Evolutionary conservation across 2,329 filamentous ascomycete genomes (phyloP).

Genomic region (Penicillium frequentans): DNA sequence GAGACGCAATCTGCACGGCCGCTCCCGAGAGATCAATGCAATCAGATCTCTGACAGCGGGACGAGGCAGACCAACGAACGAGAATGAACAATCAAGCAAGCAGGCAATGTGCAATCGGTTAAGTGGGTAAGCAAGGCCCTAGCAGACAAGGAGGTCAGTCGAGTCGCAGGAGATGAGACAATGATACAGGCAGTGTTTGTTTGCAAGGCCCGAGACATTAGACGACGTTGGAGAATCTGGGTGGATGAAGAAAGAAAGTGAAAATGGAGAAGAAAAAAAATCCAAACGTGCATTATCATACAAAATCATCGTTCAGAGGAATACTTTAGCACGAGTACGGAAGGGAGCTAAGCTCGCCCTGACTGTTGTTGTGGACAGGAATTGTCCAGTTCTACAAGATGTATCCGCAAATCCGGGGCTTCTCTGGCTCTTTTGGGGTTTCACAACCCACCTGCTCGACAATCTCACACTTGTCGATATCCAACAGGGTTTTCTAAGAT

Average conservation of each 20-base stretch:
- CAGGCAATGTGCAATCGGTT: conserved; percentile 15
- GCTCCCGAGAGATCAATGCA: conserved; percentile 14
- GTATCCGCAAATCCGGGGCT: conserved; percentile 8
- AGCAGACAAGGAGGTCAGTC: not conserved
- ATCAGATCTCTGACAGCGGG: conserved; percentile 16
- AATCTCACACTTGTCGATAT: conserved; percentile 15
- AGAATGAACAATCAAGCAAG: conserved; percentile 9
- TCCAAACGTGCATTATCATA: not conserved
- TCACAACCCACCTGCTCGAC: conserved; percentile 15
- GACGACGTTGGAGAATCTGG: not conserved
- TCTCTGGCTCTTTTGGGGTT: conserved; percentile 2
- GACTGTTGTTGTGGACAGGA: not conserved
- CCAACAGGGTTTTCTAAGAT: conserved; percentile 4
- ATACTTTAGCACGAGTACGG: not conserved
- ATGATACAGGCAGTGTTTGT: not conserved
- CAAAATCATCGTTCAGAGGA: not conserved
- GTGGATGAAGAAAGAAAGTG: not conserved
- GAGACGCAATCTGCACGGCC: conserved; percentile 2
- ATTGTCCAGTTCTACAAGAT: conserved; percentile 1
- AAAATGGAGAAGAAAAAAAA: not conserved
- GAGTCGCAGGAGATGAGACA: not conserved
- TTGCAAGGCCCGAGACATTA: conserved; percentile 5
- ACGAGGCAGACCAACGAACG: conserved; percentile 22
- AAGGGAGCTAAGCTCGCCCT: not conserved
- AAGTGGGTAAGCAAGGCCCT: conserved; percentile 7